Evolutionary conservation across 2,329 filamentous ascomycete species (phyloP).

Genomic region (Claviceps sp.): DNA sequence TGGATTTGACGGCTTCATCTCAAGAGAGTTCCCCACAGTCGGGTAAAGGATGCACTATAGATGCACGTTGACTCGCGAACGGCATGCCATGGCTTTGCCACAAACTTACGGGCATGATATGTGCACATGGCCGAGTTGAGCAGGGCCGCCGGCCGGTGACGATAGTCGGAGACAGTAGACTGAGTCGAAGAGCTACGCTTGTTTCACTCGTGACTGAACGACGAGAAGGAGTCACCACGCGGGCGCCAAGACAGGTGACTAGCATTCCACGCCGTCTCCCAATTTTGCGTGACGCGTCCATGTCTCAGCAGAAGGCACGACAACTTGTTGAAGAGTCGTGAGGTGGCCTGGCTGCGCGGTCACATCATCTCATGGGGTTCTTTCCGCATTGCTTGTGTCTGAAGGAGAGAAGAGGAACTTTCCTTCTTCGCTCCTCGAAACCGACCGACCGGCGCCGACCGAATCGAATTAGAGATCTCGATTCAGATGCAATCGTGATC

Average conservation of each 20-base stretch:
- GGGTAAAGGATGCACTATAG: no score
- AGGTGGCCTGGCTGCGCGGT: not conserved
- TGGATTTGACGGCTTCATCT: no score
- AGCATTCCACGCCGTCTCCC: not conserved
- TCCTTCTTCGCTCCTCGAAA: not conserved
- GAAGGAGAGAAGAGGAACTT: no score
- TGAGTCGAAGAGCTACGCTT: not conserved
- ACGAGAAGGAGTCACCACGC: not conserved
- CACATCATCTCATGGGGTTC: not conserved
- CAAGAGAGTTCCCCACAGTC: no score
- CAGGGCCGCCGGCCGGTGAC: not conserved
- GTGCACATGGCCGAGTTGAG: not conserved
- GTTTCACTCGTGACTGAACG: not conserved
- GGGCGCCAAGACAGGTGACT: not conserved
- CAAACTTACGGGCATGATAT: no score
- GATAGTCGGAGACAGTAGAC: not conserved
- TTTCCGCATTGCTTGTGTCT: not conserved
- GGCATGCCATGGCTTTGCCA: no score
- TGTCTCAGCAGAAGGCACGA: conserved; percentile 1
- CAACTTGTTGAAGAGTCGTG: not conserved
- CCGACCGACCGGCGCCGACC: no score
- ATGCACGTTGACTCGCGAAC: no score
- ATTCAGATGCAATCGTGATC: not conserved
- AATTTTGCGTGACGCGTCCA: not conserved
- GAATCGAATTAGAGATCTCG: not conserved